Evolutionary conservation across 306 rosid species (phyloP), one percentile per base, ranked within the genome.

Genomic region (Senna tora): DNA sequence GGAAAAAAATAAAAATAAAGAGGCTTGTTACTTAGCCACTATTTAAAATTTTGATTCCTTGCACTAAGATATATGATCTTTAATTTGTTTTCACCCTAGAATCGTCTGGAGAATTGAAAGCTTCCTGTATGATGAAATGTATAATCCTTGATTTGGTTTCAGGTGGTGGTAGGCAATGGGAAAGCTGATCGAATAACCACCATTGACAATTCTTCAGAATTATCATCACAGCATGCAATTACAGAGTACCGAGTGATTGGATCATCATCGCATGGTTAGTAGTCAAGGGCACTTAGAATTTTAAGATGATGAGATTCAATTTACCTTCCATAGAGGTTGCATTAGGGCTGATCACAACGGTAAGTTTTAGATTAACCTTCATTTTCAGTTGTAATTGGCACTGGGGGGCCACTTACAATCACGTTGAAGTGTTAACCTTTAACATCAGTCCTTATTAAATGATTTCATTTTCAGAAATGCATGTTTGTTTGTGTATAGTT

Each of bases 161-260:
- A 93, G 98, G 86, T 93, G 81, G 94, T 93, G 66, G 57, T 91
- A 67, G 96, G 86, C 79, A 83, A 80, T 69, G 97, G 98, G 71
- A 89, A 82, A 83, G 89, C 94, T 32, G 97, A 93, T 42, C 80
- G 90, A 71, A 89, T 90, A 63, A 91, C 87, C 51, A 73, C 83
- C 2, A 25, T 84, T 74, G 80, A 82, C 58, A 69, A 66, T 73
- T 71, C 87, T 36, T 70, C 81, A 75, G 67, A 45, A 42, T 20
- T 68, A 68, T 77, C 91, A 7, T 79, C 90, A 46, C 96, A 89
- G 66, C 96, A 86, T 81, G 98, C 98, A 61, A 32, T 90, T 72
- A 89, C 97, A 34, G 84, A 84, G 73, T 93, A 91, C 81, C 84
- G 67, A 77, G 94, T 91, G 71, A 83, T 93, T 41, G 86, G 75